Evolutionary conservation across 768 basidiomycete genomes (phyloP), one percentile per base, ranked within the genome.

Genomic region (Rhodotorula graminis): DNA sequence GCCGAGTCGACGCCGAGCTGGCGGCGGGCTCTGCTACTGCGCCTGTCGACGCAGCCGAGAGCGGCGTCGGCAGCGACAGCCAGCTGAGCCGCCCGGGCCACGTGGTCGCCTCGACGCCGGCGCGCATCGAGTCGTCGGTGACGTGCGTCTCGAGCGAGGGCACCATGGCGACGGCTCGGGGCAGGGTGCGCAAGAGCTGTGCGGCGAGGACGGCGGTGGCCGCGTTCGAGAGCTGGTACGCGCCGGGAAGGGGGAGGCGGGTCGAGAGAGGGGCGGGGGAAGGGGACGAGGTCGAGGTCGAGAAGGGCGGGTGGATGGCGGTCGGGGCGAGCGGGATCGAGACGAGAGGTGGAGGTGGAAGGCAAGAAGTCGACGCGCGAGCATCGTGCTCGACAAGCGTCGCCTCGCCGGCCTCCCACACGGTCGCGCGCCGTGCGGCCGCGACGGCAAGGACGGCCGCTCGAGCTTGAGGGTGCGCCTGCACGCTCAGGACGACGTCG

Each of bases 41-140:
- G 37, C 73, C n/a, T n/a, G n/a, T 18, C 61, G 71, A 85, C 56
- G 29, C 15, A 25, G 29, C 27, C 0, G 64, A 31, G 19, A 27
- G 57, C 25, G 47, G 33, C 46, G 56, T 16, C 11, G 46, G 60
- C 8, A 60, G 23, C 2, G 33, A 23, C 0, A 50, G 49, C 83
- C 83, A 96, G 1, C 89, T 89, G 21, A 97, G 85, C 65, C 95
- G 83, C 9, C 95, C 95, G 19, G 87, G 87, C 94, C 95, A 99
- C 50, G 80, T 80, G 0, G 87, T 86, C 18, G 78, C 72, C 47
- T 80, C 75, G 61, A 96, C 85, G 0, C 94, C 95, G 0, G 72
- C 61, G 29, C 82, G 78, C 47, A 96, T 82, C 0, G 84, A 79
- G 12, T 83, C 79, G 10, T 83, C 77, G 0, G 85, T 87, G 64